These are phyloP conservation scores for Aspergillus quadrilineatus DNA, from an alignment of 2,329 filamentous ascomycete genomes.

Conservation along the genomic window DNA sequence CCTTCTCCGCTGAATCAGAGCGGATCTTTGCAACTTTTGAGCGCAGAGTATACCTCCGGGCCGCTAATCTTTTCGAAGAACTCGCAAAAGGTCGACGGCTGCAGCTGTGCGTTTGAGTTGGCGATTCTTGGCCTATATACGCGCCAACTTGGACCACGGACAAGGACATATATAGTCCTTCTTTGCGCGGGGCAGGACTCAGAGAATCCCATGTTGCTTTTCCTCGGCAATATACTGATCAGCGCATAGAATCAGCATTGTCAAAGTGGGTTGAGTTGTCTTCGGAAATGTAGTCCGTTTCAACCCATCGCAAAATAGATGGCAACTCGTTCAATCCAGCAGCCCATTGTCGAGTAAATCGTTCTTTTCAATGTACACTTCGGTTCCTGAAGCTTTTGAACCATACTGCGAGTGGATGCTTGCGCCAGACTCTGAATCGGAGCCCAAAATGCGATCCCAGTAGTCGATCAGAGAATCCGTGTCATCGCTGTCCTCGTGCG, in stretches of 20 bases:
- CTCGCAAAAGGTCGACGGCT: not conserved
- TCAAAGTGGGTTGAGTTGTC: not conserved
- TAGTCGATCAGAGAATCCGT: slow-evolving; percentile 5
- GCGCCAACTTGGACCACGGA: not conserved
- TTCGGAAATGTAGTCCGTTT: not conserved
- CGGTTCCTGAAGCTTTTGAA: not conserved
- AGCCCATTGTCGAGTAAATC: not conserved
- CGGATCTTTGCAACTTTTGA: not conserved
- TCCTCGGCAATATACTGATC: not conserved
- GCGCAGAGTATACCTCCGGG: not conserved
- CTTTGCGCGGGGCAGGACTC: not conserved
- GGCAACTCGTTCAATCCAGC: not conserved
- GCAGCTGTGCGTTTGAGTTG: not conserved
- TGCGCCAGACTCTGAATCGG: not conserved
- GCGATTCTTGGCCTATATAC: too few relatives aligned
- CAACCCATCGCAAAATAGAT: not conserved
- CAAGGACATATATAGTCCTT: not conserved
- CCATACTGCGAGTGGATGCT: not conserved
- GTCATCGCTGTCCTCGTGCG: not conserved
- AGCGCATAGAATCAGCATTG: not conserved
- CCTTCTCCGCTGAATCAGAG: not conserved
- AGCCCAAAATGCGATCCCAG: slow-evolving; percentile 3
- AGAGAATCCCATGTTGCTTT: not conserved
- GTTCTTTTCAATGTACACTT: slow-evolving; percentile 1
- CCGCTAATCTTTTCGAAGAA: not conserved